Conservation (phyloP, 192 early-diverging fungal genomes). For the Mortierella claussenii region DNA sequence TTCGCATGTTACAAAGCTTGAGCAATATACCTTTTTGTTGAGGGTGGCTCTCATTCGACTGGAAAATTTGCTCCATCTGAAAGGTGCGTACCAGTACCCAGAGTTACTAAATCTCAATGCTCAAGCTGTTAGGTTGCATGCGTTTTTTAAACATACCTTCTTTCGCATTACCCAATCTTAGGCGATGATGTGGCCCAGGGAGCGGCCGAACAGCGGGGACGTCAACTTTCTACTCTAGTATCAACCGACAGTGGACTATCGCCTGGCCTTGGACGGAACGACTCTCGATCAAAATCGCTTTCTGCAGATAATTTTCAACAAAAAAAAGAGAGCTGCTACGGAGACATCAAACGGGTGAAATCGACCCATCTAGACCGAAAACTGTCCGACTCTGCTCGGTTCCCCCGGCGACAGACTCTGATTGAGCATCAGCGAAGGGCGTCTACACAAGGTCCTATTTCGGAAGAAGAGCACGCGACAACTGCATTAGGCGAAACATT, state of each 20-base stretch:
- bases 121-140: neutral
- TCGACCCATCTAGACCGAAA: constrained; percentile 62
- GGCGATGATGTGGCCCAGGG: constrained; percentile 13
- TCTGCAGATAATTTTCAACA: constrained; percentile 49
- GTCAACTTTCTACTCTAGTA: constrained; percentile 18
- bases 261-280: constrained; percentile 43
- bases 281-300: constrained; percentile 59
- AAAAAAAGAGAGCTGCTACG: constrained; percentile 52
- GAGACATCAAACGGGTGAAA: constrained; percentile 67
- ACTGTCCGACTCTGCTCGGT: constrained; percentile 56
- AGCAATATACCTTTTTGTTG: constrained; percentile 92
- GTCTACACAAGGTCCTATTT: constrained; percentile 41
- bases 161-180: neutral
- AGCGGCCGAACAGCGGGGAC: constrained; percentile 21
- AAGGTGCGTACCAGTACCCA: constrained; percentile 52
- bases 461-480: neutral
- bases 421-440: constrained; percentile 56
- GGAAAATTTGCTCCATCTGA: constrained; percentile 75
- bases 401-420: constrained; percentile 61
- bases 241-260: neutral
- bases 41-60: constrained; percentile 85
- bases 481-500: neutral
- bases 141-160: neutral
- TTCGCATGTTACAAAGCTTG: constrained; percentile 82
- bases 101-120: neutral